Percentiles rank a stretch among this genome's conserved stretches.
phyloP scores from a whole-genome alignment of 768 basidiomycete genomes.

The Suillus brevipes region DNA sequence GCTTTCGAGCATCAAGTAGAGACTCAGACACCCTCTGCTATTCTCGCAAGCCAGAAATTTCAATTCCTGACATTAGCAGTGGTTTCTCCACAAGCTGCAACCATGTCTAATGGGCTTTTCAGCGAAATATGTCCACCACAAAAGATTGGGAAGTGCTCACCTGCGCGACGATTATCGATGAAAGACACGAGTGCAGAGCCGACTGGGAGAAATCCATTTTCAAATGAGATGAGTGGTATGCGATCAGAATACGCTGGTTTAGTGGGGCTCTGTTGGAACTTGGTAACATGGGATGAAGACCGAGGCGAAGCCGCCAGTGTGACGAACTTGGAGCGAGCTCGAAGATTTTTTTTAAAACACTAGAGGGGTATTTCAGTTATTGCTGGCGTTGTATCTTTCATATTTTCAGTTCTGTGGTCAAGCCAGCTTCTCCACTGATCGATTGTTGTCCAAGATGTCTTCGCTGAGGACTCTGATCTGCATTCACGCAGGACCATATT shows the following conservation, averaged over 20 bases:
- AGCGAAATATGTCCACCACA: neutral
- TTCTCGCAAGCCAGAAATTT: too few relatives aligned
- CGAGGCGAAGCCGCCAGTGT: neutral
- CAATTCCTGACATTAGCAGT: conserved; percentile 48
- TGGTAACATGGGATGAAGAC: neutral
- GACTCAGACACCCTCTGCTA: too few relatives aligned
- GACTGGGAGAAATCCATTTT: conserved; percentile 80
- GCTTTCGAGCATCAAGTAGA: too few relatives aligned
- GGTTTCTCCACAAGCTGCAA: conserved; percentile 92
- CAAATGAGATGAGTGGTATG: conserved; percentile 77
- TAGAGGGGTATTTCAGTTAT: too few relatives aligned
- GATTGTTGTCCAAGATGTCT: too few relatives aligned
- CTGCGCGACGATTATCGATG: conserved; percentile 78
- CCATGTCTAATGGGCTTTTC: conserved; percentile 70
- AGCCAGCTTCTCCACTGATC: too few relatives aligned
- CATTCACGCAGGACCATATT: too few relatives aligned
- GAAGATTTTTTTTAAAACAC: neutral
- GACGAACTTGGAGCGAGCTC: neutral
- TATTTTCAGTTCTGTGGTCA: too few relatives aligned
- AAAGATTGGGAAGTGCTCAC: conserved; percentile 44
- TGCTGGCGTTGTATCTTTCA: too few relatives aligned
- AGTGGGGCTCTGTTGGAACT: neutral
- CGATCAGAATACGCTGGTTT: conserved; percentile 73
- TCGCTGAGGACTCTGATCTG: too few relatives aligned
- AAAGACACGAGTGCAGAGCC: conserved; percentile 87